phyloP scores from a whole-genome alignment of 2,329 filamentous ascomycete species.

The Pseudodiploospora longispora region DNA sequence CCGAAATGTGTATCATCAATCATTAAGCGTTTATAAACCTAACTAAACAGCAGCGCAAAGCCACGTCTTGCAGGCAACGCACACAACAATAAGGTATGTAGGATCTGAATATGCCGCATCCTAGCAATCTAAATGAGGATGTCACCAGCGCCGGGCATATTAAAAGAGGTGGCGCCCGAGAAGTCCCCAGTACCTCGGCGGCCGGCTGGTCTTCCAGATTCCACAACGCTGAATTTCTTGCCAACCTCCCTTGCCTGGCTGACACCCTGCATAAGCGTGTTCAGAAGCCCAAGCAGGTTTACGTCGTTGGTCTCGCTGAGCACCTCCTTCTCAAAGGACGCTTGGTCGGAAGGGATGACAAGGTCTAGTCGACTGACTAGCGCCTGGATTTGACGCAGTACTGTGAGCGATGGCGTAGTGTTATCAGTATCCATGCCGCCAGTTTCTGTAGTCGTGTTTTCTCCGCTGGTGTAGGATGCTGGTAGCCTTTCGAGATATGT shows the following conservation, averaged over 20 bases:
- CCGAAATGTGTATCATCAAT: background rate
- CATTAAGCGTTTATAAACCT: background rate
- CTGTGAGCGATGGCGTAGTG: constrained; percentile 52
- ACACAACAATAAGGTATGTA: too few relatives aligned
- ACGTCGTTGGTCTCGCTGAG: constrained; percentile 79
- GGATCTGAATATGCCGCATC: too few relatives aligned
- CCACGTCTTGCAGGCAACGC: background rate
- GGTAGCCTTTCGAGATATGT: constrained; percentile 71
- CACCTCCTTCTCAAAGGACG: constrained; percentile 61
- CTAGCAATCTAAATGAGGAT: constrained; percentile 18
- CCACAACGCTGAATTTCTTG: constrained; percentile 60
- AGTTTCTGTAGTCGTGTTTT: constrained; percentile 28
- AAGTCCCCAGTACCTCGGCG: constrained; percentile 14
- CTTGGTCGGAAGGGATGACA: constrained; percentile 61
- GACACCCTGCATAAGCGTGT: constrained; percentile 65
- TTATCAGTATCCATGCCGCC: constrained; percentile 27
- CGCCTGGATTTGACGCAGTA: constrained; percentile 82
- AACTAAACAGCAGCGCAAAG: background rate
- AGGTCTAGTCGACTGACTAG: constrained; percentile 78
- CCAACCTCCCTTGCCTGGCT: constrained; percentile 65
- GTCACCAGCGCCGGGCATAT: constrained; percentile 21
- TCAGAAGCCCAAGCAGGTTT: constrained; percentile 66
- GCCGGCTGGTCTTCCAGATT: constrained; percentile 25
- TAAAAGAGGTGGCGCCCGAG: constrained; percentile 15
- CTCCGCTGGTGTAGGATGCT: constrained; percentile 50